These are phyloP conservation scores for Cadophora gregata DNA, from an alignment of 2,329 filamentous ascomycete species.

Conservation along the genomic window DNA sequence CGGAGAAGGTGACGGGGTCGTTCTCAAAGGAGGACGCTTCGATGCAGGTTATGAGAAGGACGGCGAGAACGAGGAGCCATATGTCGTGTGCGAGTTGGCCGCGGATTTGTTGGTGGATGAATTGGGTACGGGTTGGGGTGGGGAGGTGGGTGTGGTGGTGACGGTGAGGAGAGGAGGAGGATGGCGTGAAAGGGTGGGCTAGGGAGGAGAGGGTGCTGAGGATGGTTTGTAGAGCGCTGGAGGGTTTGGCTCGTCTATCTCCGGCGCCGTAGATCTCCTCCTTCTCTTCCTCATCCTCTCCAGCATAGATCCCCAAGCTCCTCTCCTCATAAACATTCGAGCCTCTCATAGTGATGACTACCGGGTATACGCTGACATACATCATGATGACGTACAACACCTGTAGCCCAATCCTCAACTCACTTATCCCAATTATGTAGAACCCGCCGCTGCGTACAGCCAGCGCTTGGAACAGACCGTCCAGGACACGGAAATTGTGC, in stretches of 20 bases:
- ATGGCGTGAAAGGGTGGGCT: not conserved
- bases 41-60: slow-evolving; percentile 64
- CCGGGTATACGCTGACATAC: slow-evolving; percentile 69
- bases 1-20: slow-evolving; percentile 58
- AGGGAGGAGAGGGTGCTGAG: slow-evolving; percentile 21
- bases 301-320: slow-evolving; percentile 63
- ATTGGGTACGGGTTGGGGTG: slow-evolving; percentile 26
- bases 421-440: slow-evolving; percentile 66
- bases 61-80: slow-evolving; percentile 67
- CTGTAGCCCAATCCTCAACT: slow-evolving; percentile 61
- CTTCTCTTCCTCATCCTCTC: slow-evolving; percentile 24
- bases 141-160: not conserved
- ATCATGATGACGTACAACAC: slow-evolving; percentile 69
- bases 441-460: slow-evolving; percentile 71
- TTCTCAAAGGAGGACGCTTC: slow-evolving; percentile 60
- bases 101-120: slow-evolving; percentile 56
- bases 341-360: slow-evolving; percentile 68
- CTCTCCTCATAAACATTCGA: slow-evolving; percentile 77
- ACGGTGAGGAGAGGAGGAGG: too few relatives aligned
- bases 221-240: slow-evolving; percentile 20
- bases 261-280: not conserved
- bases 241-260: slow-evolving; percentile 14
- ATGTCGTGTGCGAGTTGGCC: slow-evolving; percentile 70
- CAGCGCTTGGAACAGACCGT: slow-evolving; percentile 69
- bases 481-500: slow-evolving; percentile 60